Conservation (phyloP, 306 rosid genomes). For the Lablab purpureus region DNA sequence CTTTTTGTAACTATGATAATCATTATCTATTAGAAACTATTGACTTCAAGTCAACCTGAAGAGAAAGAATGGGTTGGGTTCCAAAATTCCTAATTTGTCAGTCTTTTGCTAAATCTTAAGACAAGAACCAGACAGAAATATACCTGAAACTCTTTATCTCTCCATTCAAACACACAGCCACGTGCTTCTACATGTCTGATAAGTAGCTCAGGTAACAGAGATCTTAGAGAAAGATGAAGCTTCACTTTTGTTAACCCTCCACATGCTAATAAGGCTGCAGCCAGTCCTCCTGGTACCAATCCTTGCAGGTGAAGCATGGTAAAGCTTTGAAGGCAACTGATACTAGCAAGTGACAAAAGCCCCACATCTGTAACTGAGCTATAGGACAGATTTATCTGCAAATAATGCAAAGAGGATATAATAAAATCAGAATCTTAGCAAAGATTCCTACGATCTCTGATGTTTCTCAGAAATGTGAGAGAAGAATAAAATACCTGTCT, state of each 20-base stretch:
- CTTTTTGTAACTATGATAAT: neutral
- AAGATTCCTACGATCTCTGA: neutral
- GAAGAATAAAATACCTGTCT: conserved; percentile 71
- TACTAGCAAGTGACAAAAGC: conserved; percentile 81
- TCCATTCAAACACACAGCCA: conserved; percentile 89
- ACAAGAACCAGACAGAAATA: conserved; percentile 33
- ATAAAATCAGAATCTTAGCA: conserved; percentile 28
- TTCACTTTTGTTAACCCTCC: conserved; percentile 85
- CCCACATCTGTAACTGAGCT: conserved; percentile 86
- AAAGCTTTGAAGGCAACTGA: conserved; percentile 85
- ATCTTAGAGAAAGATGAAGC: conserved; percentile 76
- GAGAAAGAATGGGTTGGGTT: too few species aligned
- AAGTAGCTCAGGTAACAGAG: conserved; percentile 64
- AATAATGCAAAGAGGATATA: conserved; percentile 26
- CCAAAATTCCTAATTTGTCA: too few species aligned
- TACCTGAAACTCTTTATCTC: conserved; percentile 87
- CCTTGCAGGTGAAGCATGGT: conserved; percentile 78
- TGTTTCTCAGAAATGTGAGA: conserved; percentile 30
- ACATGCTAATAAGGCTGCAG: conserved; percentile 79
- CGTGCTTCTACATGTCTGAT: conserved; percentile 81
- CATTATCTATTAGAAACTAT: conserved; percentile 11
- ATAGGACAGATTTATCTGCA: conserved; percentile 93
- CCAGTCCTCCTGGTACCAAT: conserved; percentile 76
- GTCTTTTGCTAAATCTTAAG: neutral
- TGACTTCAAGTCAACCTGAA: conserved; percentile 7